Evolutionary conservation across 306 rosid genomes (phyloP).

Genomic region (Arachis hypogaea): DNA sequence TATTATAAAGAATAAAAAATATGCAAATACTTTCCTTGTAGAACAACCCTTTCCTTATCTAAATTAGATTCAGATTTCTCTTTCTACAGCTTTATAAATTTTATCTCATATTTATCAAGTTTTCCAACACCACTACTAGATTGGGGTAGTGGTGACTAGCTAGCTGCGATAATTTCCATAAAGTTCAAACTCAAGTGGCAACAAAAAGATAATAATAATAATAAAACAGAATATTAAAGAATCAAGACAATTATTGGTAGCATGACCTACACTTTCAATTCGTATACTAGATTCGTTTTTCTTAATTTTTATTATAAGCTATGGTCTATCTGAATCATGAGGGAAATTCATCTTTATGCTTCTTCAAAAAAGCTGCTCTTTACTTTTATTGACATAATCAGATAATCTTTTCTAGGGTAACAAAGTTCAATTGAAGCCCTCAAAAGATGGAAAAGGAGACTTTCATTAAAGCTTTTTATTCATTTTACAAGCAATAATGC

Average conservation of each 20-base stretch:
- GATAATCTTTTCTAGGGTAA: background rate
- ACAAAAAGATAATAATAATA: background rate
- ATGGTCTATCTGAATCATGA: background rate
- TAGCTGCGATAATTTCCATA: background rate
- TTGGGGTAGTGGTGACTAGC: background rate
- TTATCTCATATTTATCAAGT: too few relatives aligned
- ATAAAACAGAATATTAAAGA: background rate
- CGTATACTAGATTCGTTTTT: background rate
- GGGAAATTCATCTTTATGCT: background rate
- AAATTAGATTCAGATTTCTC: too few relatives aligned
- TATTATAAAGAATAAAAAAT: too few relatives aligned
- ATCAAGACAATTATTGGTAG: conserved; percentile 1
- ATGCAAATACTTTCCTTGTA: too few relatives aligned
- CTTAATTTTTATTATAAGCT: background rate
- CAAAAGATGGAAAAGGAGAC: conserved; percentile 4
- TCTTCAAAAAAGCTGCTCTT: conserved; percentile 13
- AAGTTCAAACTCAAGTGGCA: background rate
- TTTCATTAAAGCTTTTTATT: background rate
- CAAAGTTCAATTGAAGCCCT: background rate
- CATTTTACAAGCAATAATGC: background rate
- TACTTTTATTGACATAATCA: background rate
- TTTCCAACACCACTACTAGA: background rate
- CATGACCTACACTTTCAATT: background rate
- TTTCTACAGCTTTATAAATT: too few relatives aligned
- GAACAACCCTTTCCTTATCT: too few relatives aligned